phyloP scores from a whole-genome alignment of 2,329 filamentous ascomycete genomes.

The Aspergillus sp. region DNA sequence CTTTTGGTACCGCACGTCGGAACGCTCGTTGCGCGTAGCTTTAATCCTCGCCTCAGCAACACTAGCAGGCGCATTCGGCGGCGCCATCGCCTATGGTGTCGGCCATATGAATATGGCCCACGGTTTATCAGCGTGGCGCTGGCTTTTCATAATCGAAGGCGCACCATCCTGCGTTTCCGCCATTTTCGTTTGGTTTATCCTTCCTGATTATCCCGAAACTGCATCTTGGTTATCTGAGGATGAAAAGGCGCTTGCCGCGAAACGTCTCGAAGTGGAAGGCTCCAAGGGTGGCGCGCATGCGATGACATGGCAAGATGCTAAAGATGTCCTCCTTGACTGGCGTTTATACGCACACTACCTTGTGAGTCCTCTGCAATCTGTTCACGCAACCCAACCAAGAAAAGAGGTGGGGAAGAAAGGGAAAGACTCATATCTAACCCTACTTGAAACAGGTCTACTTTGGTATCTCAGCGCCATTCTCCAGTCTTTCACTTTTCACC shows the following conservation, averaged over 20 bases:
- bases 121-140: constrained; percentile 45
- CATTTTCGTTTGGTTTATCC: constrained; percentile 45
- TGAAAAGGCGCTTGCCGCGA: constrained; percentile 45
- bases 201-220: constrained; percentile 53
- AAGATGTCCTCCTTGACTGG: constrained; percentile 50
- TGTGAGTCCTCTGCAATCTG: constrained; percentile 11
- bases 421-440: neutral
- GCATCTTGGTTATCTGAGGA: constrained; percentile 46
- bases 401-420: no score
- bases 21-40: constrained; percentile 59
- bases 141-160: constrained; percentile 50
- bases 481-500: constrained; percentile 60
- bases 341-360: constrained; percentile 54
- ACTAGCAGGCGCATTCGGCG: constrained; percentile 55
- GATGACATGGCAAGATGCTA: constrained; percentile 51
- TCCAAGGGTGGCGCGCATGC: constrained; percentile 33
- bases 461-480: constrained; percentile 56
- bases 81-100: constrained; percentile 55
- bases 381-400: no score
- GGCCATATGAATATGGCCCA: constrained; percentile 37
- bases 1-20: constrained; percentile 58
- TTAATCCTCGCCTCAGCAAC: constrained; percentile 57
- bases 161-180: constrained; percentile 39
- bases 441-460: constrained; percentile 46
- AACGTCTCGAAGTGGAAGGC: constrained; percentile 45